Percentiles rank a stretch among this genome's conserved stretches.
phyloP scores from a whole-genome alignment of 2,329 filamentous ascomycete genomes.

The Ophiocordyceps sinensis region DNA sequence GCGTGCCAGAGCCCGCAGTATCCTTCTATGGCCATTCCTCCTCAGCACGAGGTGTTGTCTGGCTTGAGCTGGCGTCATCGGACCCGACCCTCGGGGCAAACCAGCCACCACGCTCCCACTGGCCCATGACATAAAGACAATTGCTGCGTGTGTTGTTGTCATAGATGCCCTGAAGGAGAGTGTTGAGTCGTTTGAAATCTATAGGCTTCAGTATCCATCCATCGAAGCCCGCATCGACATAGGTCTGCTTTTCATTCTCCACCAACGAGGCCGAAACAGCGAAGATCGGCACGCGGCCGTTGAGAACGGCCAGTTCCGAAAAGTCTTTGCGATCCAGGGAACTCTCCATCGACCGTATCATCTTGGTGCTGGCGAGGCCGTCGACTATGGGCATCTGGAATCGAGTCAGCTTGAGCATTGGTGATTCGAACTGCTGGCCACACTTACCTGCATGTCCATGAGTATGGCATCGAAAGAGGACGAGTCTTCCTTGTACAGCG shows the following conservation, averaged over 20 bases:
- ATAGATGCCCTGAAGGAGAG: constrained; percentile 55
- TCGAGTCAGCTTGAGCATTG: neutral
- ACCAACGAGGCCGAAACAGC: constrained; percentile 73
- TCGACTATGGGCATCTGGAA: constrained; percentile 86
- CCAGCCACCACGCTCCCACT: constrained; percentile 84
- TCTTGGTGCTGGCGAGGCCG: constrained; percentile 65
- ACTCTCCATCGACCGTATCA: constrained; percentile 64
- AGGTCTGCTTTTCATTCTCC: constrained; percentile 53
- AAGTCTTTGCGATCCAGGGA: constrained; percentile 28
- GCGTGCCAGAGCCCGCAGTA: neutral
- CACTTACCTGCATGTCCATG: constrained; percentile 80
- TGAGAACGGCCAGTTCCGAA: constrained; percentile 42
- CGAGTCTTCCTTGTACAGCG: constrained; percentile 49
- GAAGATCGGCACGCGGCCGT: constrained; percentile 64
- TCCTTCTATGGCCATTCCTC: neutral
- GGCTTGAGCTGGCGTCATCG: constrained; percentile 5
- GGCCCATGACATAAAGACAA: constrained; percentile 55
- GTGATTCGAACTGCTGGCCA: neutral
- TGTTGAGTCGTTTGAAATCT: constrained; percentile 60
- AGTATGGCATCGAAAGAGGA: constrained; percentile 60
- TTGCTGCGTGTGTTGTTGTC: constrained; percentile 40
- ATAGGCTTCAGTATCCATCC: constrained; percentile 87
- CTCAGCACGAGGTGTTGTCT: constrained; percentile 14
- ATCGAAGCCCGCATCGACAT: constrained; percentile 69
- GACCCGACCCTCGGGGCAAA: constrained; percentile 27